A percentile compares a stretch with the other conserved stretches of the same genome.
Conservation (phyloP, 2,329 filamentous ascomycete species). For the Penicillium sp. region DNA sequence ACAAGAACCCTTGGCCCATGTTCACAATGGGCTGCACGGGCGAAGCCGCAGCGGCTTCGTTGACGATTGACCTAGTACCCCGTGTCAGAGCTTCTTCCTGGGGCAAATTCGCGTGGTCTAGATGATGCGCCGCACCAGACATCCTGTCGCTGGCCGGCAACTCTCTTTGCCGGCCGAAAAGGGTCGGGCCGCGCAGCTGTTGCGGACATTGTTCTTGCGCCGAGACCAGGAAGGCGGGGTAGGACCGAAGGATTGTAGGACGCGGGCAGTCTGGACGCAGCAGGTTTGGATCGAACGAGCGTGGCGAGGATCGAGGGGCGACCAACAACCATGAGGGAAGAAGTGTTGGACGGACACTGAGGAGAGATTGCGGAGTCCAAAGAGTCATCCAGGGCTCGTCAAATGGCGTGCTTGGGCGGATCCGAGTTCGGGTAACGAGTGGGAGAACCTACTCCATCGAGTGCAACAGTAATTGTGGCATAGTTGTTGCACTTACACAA, state of each 20-base stretch:
- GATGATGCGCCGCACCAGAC: slow-evolving; percentile 43
- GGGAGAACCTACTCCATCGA: not conserved
- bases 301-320: slow-evolving; percentile 7
- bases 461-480: not conserved
- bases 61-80: slow-evolving; percentile 61
- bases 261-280: not conserved
- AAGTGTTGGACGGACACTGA: slow-evolving; percentile 1
- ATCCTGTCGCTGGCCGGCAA: slow-evolving; percentile 54
- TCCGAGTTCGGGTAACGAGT: slow-evolving; percentile 3
- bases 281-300: slow-evolving; percentile 4
- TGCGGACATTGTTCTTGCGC: slow-evolving; percentile 42
- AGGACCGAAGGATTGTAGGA: slow-evolving; percentile 10
- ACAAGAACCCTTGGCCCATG: slow-evolving; percentile 67
- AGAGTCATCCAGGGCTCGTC: slow-evolving; percentile 3
- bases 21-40: slow-evolving; percentile 67
- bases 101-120: not conserved
- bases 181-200: slow-evolving; percentile 41
- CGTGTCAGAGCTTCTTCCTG: slow-evolving; percentile 15
- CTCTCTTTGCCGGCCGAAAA: slow-evolving; percentile 50
- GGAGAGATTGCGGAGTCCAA: slow-evolving; percentile 6
- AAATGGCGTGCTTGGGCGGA: slow-evolving; percentile 26
- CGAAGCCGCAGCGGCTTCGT: slow-evolving; percentile 65
- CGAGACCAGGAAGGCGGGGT: slow-evolving; percentile 24
- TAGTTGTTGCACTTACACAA: not conserved
- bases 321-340: slow-evolving; percentile 11